These are phyloP conservation scores for Candida alai DNA, from an alignment of 805 yeast species.

Conservation along the genomic window DNA sequence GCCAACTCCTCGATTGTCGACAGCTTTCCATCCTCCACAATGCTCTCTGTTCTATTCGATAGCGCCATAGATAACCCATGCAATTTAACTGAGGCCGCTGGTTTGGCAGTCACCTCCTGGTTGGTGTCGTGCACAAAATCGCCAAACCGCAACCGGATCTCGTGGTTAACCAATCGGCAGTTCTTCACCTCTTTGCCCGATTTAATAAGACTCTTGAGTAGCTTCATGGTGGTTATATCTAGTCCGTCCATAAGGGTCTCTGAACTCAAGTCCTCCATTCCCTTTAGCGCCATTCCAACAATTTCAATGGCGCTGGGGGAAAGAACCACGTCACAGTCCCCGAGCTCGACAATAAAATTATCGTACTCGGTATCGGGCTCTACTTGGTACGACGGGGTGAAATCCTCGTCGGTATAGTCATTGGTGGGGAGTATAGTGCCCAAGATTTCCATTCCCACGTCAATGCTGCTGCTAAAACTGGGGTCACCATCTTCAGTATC, in stretches of 20 bases:
- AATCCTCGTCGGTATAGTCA: slow-evolving; percentile 28
- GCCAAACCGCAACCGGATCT: slow-evolving; percentile 36
- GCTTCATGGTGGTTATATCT: slow-evolving; percentile 54
- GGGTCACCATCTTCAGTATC: slow-evolving; percentile 7
- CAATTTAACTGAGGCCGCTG: slow-evolving; percentile 4
- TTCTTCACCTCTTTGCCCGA: slow-evolving; percentile 36
- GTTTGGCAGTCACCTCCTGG: slow-evolving; percentile 10
- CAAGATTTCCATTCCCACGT: slow-evolving; percentile 1
- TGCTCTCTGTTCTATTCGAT: slow-evolving; percentile 2
- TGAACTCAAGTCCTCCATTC: slow-evolving; percentile 35
- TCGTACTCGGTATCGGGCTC: slow-evolving; percentile 48
- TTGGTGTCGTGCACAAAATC: slow-evolving; percentile 21
- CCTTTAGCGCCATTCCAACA: slow-evolving; percentile 33
- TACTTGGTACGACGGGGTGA: slow-evolving; percentile 23
- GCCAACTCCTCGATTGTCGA: slow-evolving; percentile 12
- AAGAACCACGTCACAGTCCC: slow-evolving; percentile 42
- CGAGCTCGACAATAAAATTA: slow-evolving; percentile 52
- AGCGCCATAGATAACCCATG: slow-evolving; percentile 4
- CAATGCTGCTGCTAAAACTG: slow-evolving; percentile 1
- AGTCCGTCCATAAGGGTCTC: slow-evolving; percentile 57
- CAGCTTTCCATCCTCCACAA: slow-evolving; percentile 4
- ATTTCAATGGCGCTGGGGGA: slow-evolving; percentile 44
- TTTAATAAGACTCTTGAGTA: slow-evolving; percentile 32
- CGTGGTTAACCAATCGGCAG: slow-evolving; percentile 47
- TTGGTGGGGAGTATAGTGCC: slow-evolving; percentile 18